A percentile compares a stretch with the other conserved stretches of the same genome.
phyloP scores from a whole-genome alignment of 2,329 filamentous ascomycete species.

The Neospermospora avenae region DNA sequence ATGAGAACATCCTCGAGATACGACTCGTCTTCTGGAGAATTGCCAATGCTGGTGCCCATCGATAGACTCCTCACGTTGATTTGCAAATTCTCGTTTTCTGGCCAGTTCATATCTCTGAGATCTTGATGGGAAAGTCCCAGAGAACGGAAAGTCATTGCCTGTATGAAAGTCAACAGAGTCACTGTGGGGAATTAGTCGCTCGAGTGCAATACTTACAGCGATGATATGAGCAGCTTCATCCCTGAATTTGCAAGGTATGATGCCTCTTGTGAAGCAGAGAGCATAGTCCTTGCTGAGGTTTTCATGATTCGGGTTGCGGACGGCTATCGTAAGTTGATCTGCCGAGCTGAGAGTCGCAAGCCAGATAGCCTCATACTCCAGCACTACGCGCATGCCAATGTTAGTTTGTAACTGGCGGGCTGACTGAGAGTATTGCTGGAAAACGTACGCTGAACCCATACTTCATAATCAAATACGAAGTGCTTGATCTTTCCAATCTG shows the following conservation, averaged over 20 bases:
- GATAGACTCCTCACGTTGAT: background rate
- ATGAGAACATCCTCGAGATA: background rate
- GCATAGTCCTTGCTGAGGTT: background rate
- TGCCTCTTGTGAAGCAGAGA: background rate
- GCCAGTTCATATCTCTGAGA: background rate
- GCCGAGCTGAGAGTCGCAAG: background rate
- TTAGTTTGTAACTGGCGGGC: background rate
- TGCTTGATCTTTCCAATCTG: constrained; percentile 8
- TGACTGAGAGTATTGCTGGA: background rate
- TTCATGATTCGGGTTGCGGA: constrained; percentile 3
- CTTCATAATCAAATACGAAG: constrained; percentile 4
- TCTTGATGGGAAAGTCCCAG: background rate
- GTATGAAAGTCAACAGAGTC: background rate
- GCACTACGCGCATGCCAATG: background rate
- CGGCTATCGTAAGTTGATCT: background rate
- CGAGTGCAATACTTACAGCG: background rate
- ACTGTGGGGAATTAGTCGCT: background rate
- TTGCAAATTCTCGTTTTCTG: background rate
- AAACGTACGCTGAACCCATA: background rate
- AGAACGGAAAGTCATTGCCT: background rate
- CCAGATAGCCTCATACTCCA: background rate
- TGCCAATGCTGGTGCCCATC: background rate
- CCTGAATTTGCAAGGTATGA: background rate
- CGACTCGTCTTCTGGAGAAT: background rate
- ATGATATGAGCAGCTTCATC: background rate